These are phyloP conservation scores for Mitragyna speciosa DNA, from an alignment of 257 asterid genomes.

Conservation along the genomic window DNA sequence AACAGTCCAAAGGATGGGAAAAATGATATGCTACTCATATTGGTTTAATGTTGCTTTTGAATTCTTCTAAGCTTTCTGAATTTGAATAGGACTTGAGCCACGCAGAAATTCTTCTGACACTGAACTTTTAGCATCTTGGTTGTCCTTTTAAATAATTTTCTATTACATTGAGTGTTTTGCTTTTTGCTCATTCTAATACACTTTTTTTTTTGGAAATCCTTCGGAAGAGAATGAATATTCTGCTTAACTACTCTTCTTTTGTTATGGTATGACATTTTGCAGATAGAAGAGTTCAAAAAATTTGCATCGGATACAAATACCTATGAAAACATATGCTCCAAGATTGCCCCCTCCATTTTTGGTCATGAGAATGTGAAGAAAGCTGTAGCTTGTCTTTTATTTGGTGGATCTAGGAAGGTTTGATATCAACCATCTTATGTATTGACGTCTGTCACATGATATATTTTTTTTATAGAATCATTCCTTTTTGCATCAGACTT, in stretches of 20 bases:
- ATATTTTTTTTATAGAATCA: constrained; percentile 8
- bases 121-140: not conserved
- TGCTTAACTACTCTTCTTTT: not conserved
- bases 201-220: not conserved
- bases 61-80: not conserved
- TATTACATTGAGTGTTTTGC: not conserved
- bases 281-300: constrained; percentile 79
- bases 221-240: not conserved
- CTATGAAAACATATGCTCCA: constrained; percentile 75
- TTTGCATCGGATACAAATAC: constrained; percentile 81
- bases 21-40: not conserved
- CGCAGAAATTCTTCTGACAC: not conserved
- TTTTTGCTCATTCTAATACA: no score
- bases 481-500: constrained; percentile 43
- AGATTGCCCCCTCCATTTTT: constrained; percentile 93
- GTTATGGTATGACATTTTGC: constrained; percentile 12
- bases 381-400: constrained; percentile 93
- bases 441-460: constrained; percentile 15
- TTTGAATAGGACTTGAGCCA: not conserved
- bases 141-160: not conserved
- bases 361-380: constrained; percentile 91
- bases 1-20: not conserved
- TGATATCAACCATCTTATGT: constrained; percentile 12
- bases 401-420: constrained; percentile 99
- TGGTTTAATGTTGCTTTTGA: not conserved